A percentile compares a stretch with the other conserved stretches of the same genome.
These are phyloP conservation scores for Viridothelium virens DNA, from an alignment of 495 filamentous ascomycete species.

Conservation along the genomic window DNA sequence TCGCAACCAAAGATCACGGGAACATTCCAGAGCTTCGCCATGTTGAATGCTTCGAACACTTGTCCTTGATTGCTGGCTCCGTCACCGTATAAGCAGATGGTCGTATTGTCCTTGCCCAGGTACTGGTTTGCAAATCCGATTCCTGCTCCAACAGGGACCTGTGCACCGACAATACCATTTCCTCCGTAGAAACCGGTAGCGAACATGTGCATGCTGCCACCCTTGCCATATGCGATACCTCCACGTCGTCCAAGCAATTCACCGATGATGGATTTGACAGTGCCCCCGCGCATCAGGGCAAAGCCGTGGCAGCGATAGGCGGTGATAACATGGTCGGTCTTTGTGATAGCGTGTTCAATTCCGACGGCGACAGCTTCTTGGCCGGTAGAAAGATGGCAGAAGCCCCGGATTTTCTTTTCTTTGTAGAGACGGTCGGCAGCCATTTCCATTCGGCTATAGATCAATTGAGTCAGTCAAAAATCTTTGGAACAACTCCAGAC, in stretches of 20 bases:
- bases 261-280: constrained; percentile 88
- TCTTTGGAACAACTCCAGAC: neutral
- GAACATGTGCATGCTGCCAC: constrained; percentile 99
- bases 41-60: constrained; percentile 99
- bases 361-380: constrained; percentile 96
- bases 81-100: constrained; percentile 89
- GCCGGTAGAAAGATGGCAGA: constrained; percentile 96
- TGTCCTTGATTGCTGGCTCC: constrained; percentile 98
- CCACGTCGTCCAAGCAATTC: constrained; percentile 90
- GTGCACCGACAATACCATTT: constrained; percentile 97
- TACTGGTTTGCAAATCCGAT: constrained; percentile 97
- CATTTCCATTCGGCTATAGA: constrained; percentile 92
- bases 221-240: constrained; percentile 97
- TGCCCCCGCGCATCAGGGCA: constrained; percentile 90
- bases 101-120: constrained; percentile 71
- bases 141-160: constrained; percentile 95
- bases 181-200: constrained; percentile 94
- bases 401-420: constrained; percentile 98
- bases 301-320: constrained; percentile 98
- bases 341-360: constrained; percentile 91
- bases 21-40: constrained; percentile 98
- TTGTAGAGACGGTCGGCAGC: constrained; percentile 96
- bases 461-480: constrained; percentile 11
- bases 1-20: constrained; percentile 95
- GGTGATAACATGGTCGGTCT: constrained; percentile 89